These are phyloP conservation scores for Tylopilus rubrobrunneus DNA, from an alignment of 768 basidiomycete species.

Conservation along the genomic window DNA sequence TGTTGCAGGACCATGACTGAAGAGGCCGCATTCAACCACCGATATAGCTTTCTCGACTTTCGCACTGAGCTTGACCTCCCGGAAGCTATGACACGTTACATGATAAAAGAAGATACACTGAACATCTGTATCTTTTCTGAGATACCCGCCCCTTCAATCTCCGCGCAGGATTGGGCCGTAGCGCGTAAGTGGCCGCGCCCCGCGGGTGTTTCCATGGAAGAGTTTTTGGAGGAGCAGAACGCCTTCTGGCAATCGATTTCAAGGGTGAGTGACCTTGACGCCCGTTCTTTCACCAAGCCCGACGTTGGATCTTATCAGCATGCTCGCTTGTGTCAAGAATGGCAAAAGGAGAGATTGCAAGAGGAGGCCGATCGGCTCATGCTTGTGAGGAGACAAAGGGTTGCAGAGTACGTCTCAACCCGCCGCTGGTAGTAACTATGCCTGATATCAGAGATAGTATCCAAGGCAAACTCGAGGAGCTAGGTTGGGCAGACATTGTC, in stretches of 20 bases:
- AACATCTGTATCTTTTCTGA: too few species aligned
- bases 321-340: neutral
- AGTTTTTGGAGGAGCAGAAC: neutral
- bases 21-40: too few species aligned
- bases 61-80: neutral
- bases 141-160: too few species aligned
- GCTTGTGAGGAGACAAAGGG: constrained; percentile 2
- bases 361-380: neutral
- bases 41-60: neutral
- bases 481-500: neutral
- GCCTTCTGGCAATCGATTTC: neutral
- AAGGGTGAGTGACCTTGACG: neutral
- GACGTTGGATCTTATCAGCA: neutral
- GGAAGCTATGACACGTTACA: neutral
- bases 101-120: too few species aligned
- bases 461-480: neutral
- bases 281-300: neutral
- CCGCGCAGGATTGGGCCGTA: neutral
- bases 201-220: too few species aligned
- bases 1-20: constrained; percentile 2
- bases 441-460: constrained; percentile 6
- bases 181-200: neutral
- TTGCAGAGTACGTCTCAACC: neutral
- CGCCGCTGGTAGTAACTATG: too few species aligned
- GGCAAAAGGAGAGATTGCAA: neutral